Base-by-base conservation (phyloP, 257 asterid genomes). In the Solanum pimpinellifolium region DNA sequence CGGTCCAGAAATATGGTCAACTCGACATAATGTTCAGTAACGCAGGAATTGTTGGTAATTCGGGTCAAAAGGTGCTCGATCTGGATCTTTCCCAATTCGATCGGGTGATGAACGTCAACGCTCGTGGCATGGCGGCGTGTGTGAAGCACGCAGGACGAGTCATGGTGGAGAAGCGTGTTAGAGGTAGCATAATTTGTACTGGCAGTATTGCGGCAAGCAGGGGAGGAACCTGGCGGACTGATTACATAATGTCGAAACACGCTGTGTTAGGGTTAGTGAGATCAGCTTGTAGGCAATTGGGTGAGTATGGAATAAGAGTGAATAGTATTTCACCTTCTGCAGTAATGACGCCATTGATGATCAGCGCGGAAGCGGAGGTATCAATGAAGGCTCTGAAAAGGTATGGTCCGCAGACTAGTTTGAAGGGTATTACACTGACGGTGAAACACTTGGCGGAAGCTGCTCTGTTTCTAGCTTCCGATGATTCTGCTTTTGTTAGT, bases 1-100 rank as follows among this genome's bases (percentile, higher is more conserved):
- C 94, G 3, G 89, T 89, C 7, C 21, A 87, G 4, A 87, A 65
- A 16, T 88, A 90, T 31, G 96, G 93, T 25, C 91, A 85, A 1
- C 89, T 92, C 4, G 93, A 93, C 41, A 62, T 91, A 68, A 88
- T 93, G 90, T 92, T 91, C 83, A 91, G 91, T 92, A 91, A 93
- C 59, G 95, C 92, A 42, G 94, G 93, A 20, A 65, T 70, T 0
- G 2, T 41, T 4, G 86, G 87, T 87, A 25, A 9, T 23, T n/a
- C 86, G 9, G 41, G n/a, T 1, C 95, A 94, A 11, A 86, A 92
- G 27, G 46, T 93, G 23, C 88, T 92, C 11, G 85, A 89, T 9
- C 88, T 94, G 42, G 92, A 93, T 68, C 21, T 92, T 0, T n/a
- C 83, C 41, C 29, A n/a, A 29, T 89, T 31, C 16, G 91, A 92